Evolutionary conservation across 495 filamentous ascomycete genomes (phyloP).

Genomic region (Polyplosphaeria fusca): DNA sequence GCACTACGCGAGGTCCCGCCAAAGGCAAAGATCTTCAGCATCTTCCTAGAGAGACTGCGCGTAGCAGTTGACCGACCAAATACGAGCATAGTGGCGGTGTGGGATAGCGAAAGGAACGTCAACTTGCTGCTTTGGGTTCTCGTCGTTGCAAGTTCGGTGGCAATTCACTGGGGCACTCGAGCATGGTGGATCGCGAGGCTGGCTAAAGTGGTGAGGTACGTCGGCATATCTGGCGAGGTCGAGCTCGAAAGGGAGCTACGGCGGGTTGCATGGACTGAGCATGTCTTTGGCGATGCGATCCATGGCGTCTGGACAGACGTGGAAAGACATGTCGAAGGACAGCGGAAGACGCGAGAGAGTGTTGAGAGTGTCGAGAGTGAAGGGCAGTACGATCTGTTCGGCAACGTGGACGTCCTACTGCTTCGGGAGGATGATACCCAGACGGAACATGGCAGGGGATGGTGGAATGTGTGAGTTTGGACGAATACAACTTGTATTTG

Average conservation of each 20-base stretch:
- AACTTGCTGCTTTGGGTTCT: conserved; percentile 26
- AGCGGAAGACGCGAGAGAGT: not conserved
- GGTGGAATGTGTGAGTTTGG: too few species aligned
- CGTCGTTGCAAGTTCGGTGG: conserved; percentile 14
- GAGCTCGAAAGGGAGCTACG: conserved; percentile 8
- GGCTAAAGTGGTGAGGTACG: conserved; percentile 5
- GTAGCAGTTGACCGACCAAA: conserved; percentile 11
- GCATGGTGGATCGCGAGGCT: conserved; percentile 18
- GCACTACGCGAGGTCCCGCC: conserved; percentile 18
- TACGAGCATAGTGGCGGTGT: conserved; percentile 6
- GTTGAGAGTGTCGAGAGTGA: not conserved
- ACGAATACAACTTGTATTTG: too few species aligned
- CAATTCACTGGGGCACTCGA: not conserved
- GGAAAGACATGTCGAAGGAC: not conserved
- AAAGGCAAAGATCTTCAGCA: conserved; percentile 22
- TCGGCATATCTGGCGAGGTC: conserved; percentile 1
- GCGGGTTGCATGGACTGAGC: conserved; percentile 25
- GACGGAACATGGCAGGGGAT: too few species aligned
- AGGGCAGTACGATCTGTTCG: too few species aligned
- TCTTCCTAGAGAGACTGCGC: conserved; percentile 18
- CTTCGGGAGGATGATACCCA: too few species aligned
- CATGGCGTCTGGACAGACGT: conserved; percentile 10
- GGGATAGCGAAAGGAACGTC: conserved; percentile 17
- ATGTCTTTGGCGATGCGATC: conserved; percentile 14
- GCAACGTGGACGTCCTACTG: too few species aligned